phyloP scores from a whole-genome alignment of 2,329 filamentous ascomycete genomes.

The Phialophora expanda region DNA sequence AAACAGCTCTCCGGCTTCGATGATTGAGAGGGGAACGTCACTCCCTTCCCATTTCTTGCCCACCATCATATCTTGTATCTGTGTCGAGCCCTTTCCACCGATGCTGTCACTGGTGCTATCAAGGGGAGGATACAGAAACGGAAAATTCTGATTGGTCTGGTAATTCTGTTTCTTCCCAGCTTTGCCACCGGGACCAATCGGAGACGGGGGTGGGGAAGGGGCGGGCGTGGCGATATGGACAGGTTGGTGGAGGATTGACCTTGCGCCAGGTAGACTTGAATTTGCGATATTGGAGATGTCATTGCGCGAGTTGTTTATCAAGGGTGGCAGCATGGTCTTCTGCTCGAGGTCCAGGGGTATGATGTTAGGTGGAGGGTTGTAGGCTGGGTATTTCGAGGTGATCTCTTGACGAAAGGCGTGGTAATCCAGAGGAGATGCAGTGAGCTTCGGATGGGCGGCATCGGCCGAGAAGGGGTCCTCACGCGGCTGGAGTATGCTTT shows the following conservation, averaged over 20 bases:
- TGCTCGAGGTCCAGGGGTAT: conserved; percentile 89
- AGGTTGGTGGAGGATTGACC: conserved; percentile 89
- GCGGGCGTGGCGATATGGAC: conserved; percentile 99
- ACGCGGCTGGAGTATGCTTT: conserved; percentile 65
- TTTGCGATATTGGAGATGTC: conserved; percentile 58
- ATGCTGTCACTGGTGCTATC: conserved; percentile 87
- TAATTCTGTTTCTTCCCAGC: conserved; percentile 99
- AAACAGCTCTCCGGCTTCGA: conserved; percentile 93
- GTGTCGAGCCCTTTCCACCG: conserved; percentile 84
- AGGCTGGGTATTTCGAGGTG: conserved; percentile 95
- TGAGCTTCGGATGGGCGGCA: conserved; percentile 70
- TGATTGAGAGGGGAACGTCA: conserved; percentile 89
- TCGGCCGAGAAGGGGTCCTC: conserved; percentile 66
- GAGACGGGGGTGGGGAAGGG: conserved; percentile 92
- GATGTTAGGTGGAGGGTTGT: conserved; percentile 82
- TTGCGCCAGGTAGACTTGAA: conserved; percentile 44
- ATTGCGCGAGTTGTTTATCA: conserved; percentile 73
- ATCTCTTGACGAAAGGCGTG: conserved; percentile 96
- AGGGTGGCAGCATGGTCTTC: conserved; percentile 83
- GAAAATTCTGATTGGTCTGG: conserved; percentile 98
- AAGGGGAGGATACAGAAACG: conserved; percentile 93
- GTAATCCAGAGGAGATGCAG: conserved; percentile 92
- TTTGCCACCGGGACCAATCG: conserved; percentile 80
- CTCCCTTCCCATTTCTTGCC: conserved; percentile 90
- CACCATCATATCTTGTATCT: conserved; percentile 77